phyloP scores from a whole-genome alignment of 352 stramenopile genomes.

The Albugo laibachii region DNA sequence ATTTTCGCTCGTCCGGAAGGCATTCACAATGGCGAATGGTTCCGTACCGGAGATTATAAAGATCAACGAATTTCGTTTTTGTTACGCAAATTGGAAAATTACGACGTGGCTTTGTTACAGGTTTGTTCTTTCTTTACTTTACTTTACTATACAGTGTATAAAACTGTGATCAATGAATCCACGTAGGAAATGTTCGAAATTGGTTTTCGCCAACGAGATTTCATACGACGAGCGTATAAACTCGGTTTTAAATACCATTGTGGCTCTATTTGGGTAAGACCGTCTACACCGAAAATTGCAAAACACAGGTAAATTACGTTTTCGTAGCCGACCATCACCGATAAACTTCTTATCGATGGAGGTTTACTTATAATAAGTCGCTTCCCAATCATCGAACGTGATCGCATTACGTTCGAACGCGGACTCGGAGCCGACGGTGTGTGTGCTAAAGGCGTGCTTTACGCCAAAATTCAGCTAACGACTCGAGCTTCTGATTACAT shows the following conservation, averaged over 20 bases:
- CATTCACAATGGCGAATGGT: slow-evolving; percentile 59
- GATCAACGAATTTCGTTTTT: slow-evolving; percentile 42
- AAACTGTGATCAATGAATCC: background rate
- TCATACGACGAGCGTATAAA: slow-evolving; percentile 24
- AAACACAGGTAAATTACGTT: background rate
- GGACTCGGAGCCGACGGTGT: slow-evolving; percentile 45
- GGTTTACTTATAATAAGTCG: slow-evolving; percentile 62
- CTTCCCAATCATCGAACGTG: slow-evolving; percentile 54
- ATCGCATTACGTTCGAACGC: slow-evolving; percentile 29
- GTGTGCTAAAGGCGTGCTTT: slow-evolving; percentile 56
- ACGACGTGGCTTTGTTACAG: slow-evolving; percentile 54
- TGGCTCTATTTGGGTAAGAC: slow-evolving; percentile 35
- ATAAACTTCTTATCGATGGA: slow-evolving; percentile 42
- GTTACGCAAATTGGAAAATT: slow-evolving; percentile 44
- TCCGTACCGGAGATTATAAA: slow-evolving; percentile 48
- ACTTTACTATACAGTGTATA: background rate
- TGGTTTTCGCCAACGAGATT: slow-evolving; percentile 25
- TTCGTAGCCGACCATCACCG: slow-evolving; percentile 17
- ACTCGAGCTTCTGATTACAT: slow-evolving; percentile 41
- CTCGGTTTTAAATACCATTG: slow-evolving; percentile 60
- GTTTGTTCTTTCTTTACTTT: no score
- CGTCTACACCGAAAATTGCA: background rate
- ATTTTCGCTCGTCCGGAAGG: slow-evolving; percentile 56
- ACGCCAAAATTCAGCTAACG: slow-evolving; percentile 53
- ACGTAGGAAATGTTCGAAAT: slow-evolving; percentile 62